Evolutionary conservation across 2,329 filamentous ascomycete genomes (phyloP).

Genomic region (Aspergillus sergii): DNA sequence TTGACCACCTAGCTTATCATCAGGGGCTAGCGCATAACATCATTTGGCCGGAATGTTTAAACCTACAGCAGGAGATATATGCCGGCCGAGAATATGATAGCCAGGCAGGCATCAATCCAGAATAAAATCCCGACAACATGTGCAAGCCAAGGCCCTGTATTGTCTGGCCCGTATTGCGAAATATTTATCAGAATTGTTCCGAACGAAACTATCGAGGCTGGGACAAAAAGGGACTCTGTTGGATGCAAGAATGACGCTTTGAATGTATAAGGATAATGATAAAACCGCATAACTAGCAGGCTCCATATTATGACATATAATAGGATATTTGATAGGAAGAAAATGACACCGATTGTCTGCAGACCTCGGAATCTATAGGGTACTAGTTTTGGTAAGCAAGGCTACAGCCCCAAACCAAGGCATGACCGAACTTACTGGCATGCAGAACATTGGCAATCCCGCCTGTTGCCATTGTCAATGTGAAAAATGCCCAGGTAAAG

Average conservation of each 20-base stretch:
- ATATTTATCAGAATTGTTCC: constrained; percentile 78
- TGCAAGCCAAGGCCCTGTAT: constrained; percentile 64
- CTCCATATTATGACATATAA: constrained; percentile 66
- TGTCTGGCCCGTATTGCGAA: constrained; percentile 71
- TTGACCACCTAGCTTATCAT: constrained; percentile 57
- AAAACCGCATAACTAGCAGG: constrained; percentile 70
- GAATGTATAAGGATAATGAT: constrained; percentile 70
- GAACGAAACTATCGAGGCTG: constrained; percentile 67
- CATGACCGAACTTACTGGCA: constrained; percentile 47
- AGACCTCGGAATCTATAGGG: constrained; percentile 61
- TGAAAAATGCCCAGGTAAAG: constrained; percentile 80
- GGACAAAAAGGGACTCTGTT: constrained; percentile 76
- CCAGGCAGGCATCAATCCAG: constrained; percentile 72
- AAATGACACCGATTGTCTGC: constrained; percentile 59
- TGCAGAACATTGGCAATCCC: constrained; percentile 63
- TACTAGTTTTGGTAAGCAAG: constrained; percentile 35
- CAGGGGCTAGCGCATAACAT: not conserved
- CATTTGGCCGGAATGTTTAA: not conserved
- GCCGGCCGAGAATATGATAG: constrained; percentile 67
- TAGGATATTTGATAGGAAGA: constrained; percentile 65
- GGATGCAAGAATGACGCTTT: constrained; percentile 73
- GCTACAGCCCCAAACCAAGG: not conserved
- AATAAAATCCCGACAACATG: constrained; percentile 67
- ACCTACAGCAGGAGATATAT: constrained; percentile 73
- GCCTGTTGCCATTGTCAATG: constrained; percentile 65